These are phyloP conservation scores for Venturia pyrina DNA, from an alignment of 2,329 filamentous ascomycete species.

Conservation along the genomic window DNA sequence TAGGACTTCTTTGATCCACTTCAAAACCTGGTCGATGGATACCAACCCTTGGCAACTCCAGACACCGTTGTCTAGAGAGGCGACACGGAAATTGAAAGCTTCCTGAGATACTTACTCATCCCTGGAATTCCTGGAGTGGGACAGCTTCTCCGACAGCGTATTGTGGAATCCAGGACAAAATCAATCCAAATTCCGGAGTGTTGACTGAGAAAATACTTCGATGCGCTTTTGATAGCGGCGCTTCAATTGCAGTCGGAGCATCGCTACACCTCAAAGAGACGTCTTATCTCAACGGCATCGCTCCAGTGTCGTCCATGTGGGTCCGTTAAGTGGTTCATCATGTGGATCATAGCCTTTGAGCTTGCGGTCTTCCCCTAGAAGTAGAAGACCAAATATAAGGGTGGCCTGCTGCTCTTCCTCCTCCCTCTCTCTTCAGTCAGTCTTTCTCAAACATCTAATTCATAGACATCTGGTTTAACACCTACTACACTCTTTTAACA, in stretches of 20 bases:
- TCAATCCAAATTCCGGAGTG: background rate
- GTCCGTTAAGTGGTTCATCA: background rate
- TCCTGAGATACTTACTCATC: background rate
- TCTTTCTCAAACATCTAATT: background rate
- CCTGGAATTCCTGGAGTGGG: background rate
- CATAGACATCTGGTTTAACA: constrained; percentile 22
- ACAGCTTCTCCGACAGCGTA: background rate
- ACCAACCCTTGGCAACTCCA: background rate
- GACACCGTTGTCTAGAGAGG: background rate
- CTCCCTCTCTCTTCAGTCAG: background rate
- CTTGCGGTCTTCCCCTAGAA: background rate
- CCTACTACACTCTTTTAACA: constrained; percentile 31
- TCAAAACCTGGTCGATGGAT: background rate
- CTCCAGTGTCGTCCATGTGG: background rate
- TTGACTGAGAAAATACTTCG: background rate
- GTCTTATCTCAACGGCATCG: background rate
- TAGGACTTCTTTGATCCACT: background rate
- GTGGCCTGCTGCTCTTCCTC: background rate
- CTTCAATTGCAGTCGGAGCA: background rate
- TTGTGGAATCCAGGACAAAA: background rate
- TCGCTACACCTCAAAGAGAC: background rate
- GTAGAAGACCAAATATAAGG: background rate
- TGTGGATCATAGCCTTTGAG: background rate
- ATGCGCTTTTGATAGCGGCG: background rate
- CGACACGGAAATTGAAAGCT: background rate